Conservation (phyloP, 1,284 basidiomycete genomes). For the Coriolopsis trogii region DNA sequence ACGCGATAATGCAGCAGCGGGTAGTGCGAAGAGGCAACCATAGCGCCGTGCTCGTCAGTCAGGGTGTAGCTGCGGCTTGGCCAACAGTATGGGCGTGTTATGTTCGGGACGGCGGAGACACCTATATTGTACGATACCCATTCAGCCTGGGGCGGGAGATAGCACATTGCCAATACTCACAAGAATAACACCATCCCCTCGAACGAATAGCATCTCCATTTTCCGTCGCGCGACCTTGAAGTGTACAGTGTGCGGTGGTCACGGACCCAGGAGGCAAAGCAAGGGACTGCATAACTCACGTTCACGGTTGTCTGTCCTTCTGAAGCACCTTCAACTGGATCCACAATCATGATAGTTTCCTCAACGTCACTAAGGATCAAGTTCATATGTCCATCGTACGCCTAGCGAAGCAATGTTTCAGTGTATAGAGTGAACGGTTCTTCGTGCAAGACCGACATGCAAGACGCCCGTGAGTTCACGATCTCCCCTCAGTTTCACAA, state of each 20-base stretch:
- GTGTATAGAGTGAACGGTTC: conserved; percentile 1
- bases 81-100: too few relatives aligned
- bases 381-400: conserved; percentile 99
- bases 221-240: conserved; percentile 88
- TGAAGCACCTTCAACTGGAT: conserved; percentile 59
- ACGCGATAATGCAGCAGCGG: background rate
- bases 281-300: conserved; percentile 40
- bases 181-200: conserved; percentile 93
- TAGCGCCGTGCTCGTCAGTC: too few relatives aligned
- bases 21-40: too few relatives aligned
- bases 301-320: conserved; percentile 62
- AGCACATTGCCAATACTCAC: conserved; percentile 34
- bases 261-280: background rate
- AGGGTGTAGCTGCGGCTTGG: too few relatives aligned
- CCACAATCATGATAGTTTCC: conserved; percentile 93
- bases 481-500: conserved; percentile 95
- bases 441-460: conserved; percentile 64
- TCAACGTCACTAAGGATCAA: conserved; percentile 97
- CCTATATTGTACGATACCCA: conserved; percentile 43
- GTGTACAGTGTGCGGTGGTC: conserved; percentile 1
- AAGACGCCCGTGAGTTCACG: conserved; percentile 91
- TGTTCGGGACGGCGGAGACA: conserved; percentile 74
- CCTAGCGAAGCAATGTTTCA: conserved; percentile 52
- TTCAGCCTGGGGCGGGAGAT: background rate
- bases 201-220: conserved; percentile 97